phyloP scores from a whole-genome alignment of 768 basidiomycete genomes.

The Phlebiopsis gigantea region DNA sequence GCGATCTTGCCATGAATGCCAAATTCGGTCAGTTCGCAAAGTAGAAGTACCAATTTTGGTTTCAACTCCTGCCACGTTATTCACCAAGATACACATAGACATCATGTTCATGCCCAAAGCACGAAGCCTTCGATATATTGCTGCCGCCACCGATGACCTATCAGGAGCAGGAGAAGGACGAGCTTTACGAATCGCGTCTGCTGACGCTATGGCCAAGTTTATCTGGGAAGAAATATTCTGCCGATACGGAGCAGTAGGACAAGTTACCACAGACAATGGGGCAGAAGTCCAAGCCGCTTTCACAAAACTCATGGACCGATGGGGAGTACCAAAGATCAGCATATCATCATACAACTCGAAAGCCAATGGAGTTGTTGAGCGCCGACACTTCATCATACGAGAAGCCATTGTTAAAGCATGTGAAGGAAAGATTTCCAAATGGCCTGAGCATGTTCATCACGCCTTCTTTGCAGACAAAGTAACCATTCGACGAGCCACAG shows the following conservation, averaged over 20 bases:
- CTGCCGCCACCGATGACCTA: slow-evolving; percentile 26
- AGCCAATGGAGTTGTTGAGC: slow-evolving; percentile 32
- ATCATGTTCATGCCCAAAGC: slow-evolving; percentile 16
- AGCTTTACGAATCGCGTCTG: slow-evolving; percentile 15
- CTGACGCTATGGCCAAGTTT: slow-evolving; percentile 22
- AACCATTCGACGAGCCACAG: slow-evolving; percentile 18
- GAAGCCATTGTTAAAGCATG: slow-evolving; percentile 28
- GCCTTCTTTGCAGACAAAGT: slow-evolving; percentile 24
- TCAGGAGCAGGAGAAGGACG: slow-evolving; percentile 25
- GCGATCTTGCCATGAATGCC: slow-evolving; percentile 16
- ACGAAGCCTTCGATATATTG: slow-evolving; percentile 18
- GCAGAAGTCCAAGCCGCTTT: slow-evolving; percentile 6
- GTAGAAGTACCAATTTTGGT: slow-evolving; percentile 14
- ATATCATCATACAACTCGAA: slow-evolving; percentile 28
- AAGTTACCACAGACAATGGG: slow-evolving; percentile 29
- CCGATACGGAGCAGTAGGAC: slow-evolving; percentile 23
- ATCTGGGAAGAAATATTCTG: slow-evolving; percentile 29
- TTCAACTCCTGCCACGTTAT: slow-evolving; percentile 12
- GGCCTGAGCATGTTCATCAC: slow-evolving; percentile 20
- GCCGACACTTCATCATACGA: slow-evolving; percentile 26
- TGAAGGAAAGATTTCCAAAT: slow-evolving; percentile 13
- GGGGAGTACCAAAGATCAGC: slow-evolving; percentile 5
- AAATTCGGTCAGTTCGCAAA: slow-evolving; percentile 14
- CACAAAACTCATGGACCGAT: background rate
- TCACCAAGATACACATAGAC: slow-evolving; percentile 14